Percentiles rank a stretch among this genome's conserved stretches.
These are phyloP conservation scores for Saturnispora galanensis DNA, from an alignment of 805 yeast genomes.

Conservation along the genomic window DNA sequence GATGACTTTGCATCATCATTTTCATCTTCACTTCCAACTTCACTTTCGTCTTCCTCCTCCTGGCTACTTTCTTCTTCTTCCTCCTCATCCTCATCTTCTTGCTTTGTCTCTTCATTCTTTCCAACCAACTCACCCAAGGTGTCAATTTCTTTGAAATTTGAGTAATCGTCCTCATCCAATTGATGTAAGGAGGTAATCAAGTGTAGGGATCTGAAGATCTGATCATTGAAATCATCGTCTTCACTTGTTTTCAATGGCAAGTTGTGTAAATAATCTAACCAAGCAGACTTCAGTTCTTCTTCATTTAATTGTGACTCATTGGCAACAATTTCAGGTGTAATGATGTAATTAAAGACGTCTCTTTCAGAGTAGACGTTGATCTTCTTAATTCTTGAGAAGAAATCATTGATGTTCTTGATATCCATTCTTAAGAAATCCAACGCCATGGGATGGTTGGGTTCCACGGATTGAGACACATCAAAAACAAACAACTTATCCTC, in stretches of 20 bases:
- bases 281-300: not conserved
- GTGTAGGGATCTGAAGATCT: constrained; percentile 74
- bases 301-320: constrained; percentile 26
- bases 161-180: constrained; percentile 83
- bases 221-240: constrained; percentile 57
- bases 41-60: constrained; percentile 12
- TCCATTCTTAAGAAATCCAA: constrained; percentile 95
- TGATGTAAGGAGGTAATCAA: constrained; percentile 72
- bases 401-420: constrained; percentile 88
- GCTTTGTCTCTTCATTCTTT: constrained; percentile 19
- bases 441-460: constrained; percentile 96
- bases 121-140: constrained; percentile 57
- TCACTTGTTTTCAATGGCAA: constrained; percentile 52
- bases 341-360: constrained; percentile 67
- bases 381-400: constrained; percentile 60
- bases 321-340: constrained; percentile 25
- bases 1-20: constrained; percentile 24
- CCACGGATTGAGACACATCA: constrained; percentile 96
- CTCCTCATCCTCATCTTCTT: constrained; percentile 23
- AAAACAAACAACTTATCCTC: constrained; percentile 69
- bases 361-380: constrained; percentile 77
- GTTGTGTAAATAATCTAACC: constrained; percentile 30
- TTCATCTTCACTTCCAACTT: constrained; percentile 17
- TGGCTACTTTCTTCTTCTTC: constrained; percentile 16
- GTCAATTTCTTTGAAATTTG: constrained; percentile 64